Evolutionary conservation across 345 rosid genomes (phyloP).

Genomic region (Corchorus capsularis): DNA sequence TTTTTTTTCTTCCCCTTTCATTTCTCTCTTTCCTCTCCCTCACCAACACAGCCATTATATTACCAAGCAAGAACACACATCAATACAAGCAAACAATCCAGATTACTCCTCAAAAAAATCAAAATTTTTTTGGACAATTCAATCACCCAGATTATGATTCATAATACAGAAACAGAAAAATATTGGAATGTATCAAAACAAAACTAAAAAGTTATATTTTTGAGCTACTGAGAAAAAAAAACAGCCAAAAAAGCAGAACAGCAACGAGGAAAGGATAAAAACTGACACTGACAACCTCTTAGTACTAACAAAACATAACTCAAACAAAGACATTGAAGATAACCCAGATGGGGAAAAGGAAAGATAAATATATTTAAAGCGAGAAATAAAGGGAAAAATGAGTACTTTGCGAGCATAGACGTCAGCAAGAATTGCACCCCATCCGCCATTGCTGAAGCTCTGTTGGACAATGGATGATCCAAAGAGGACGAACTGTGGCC

Average conservation of each 20-base stretch:
- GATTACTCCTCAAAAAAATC: background rate
- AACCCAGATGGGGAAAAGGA: background rate
- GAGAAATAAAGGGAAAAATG: slow-evolving; percentile 8
- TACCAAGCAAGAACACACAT: background rate
- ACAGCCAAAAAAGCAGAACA: background rate
- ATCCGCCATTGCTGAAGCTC: slow-evolving; percentile 87
- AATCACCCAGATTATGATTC: slow-evolving; percentile 4
- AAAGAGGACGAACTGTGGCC: slow-evolving; percentile 93
- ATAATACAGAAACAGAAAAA: background rate
- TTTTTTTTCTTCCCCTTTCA: background rate
- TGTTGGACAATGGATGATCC: slow-evolving; percentile 98
- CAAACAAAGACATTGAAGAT: background rate
- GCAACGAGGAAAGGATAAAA: background rate
- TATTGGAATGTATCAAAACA: too few species aligned
- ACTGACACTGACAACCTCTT: background rate
- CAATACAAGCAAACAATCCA: background rate
- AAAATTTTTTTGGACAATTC: background rate
- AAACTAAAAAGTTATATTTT: too few species aligned
- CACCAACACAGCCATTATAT: background rate
- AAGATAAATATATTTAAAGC: background rate
- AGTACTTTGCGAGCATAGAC: slow-evolving; percentile 86
- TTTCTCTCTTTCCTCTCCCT: background rate
- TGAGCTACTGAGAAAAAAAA: too few species aligned
- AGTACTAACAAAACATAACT: background rate
- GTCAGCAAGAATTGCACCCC: slow-evolving; percentile 92